Evolutionary conservation across 805 yeast species (phyloP).

Genomic region (Kuraishia capsulata): DNA sequence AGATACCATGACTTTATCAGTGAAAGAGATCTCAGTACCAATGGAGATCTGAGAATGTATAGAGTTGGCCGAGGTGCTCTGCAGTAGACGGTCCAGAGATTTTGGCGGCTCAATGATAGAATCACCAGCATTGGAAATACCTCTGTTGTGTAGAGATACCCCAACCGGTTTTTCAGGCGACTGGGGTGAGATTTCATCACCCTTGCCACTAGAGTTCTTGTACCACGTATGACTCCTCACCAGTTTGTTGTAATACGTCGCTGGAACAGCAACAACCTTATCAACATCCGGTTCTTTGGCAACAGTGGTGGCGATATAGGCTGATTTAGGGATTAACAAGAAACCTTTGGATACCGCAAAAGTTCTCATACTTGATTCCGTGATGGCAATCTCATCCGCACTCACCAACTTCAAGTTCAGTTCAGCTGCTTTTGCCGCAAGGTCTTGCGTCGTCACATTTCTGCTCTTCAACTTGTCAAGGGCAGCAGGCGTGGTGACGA

Average conservation of each 20-base stretch:
- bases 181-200: neutral
- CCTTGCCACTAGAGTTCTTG: constrained; percentile 9
- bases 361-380: neutral
- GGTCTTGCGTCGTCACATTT: constrained; percentile 20
- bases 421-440: constrained; percentile 28
- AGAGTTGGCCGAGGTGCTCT: constrained; percentile 3
- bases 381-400: constrained; percentile 11
- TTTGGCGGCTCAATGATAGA: constrained; percentile 15
- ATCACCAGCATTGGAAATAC: neutral
- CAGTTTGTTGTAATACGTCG: constrained; percentile 52
- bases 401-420: constrained; percentile 27
- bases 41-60: constrained; percentile 21
- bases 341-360: constrained; percentile 25
- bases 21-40: constrained; percentile 55
- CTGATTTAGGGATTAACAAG: constrained; percentile 47
- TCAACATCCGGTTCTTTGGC: constrained; percentile 43
- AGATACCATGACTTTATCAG: constrained; percentile 67
- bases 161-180: neutral
- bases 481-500: constrained; percentile 23
- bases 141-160: neutral
- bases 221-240: constrained; percentile 30
- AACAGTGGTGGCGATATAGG: constrained; percentile 56
- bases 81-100: constrained; percentile 18
- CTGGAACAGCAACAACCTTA: constrained; percentile 56
- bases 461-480: constrained; percentile 18